Percentiles rank a stretch among this genome's conserved stretches.
phyloP scores from a whole-genome alignment of 352 stramenopile species.

The Phytophthora uliginosa region DNA sequence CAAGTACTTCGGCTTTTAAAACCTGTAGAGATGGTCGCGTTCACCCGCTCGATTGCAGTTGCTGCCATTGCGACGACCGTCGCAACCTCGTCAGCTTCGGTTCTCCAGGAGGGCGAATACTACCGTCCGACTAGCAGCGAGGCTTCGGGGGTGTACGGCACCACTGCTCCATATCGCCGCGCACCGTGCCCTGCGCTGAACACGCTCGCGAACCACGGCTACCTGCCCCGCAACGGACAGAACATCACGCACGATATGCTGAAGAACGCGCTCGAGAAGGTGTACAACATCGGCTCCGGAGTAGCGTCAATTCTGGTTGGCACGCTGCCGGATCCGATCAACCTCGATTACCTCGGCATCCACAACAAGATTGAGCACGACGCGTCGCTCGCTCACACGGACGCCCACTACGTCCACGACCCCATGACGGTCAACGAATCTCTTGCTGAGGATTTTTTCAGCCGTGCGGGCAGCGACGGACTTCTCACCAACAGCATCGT shows the following conservation, averaged over 20 bases:
- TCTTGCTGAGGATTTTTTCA: conserved; percentile 41
- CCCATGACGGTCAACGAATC: conserved; percentile 34
- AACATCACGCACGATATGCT: conserved; percentile 43
- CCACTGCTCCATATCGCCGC: conserved; percentile 33
- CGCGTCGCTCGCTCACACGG: conserved; percentile 51
- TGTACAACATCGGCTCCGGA: conserved; percentile 44
- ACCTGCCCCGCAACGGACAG: conserved; percentile 50
- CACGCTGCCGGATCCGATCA: conserved; percentile 33
- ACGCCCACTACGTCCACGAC: conserved; percentile 46
- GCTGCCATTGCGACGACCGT: conserved; percentile 7
- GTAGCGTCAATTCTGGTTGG: conserved; percentile 35
- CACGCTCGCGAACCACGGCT: conserved; percentile 59
- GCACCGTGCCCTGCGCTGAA: conserved; percentile 62
- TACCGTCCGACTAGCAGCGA: conserved; percentile 29
- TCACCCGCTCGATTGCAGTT: conserved; percentile 13
- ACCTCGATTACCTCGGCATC: conserved; percentile 49
- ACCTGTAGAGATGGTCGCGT: conserved; percentile 12
- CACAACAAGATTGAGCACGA: conserved; percentile 65
- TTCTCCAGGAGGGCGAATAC: conserved; percentile 36
- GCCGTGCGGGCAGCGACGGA: conserved; percentile 27
- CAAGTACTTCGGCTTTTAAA: not conserved
- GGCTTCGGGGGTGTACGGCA: conserved; percentile 37
- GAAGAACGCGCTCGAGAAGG: conserved; percentile 28
- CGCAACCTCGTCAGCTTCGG: conserved; percentile 12
- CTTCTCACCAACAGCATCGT: conserved; percentile 37